Conservation (phyloP, 176 grass and related monocot genomes). For the Saccharum spontaneum region DNA sequence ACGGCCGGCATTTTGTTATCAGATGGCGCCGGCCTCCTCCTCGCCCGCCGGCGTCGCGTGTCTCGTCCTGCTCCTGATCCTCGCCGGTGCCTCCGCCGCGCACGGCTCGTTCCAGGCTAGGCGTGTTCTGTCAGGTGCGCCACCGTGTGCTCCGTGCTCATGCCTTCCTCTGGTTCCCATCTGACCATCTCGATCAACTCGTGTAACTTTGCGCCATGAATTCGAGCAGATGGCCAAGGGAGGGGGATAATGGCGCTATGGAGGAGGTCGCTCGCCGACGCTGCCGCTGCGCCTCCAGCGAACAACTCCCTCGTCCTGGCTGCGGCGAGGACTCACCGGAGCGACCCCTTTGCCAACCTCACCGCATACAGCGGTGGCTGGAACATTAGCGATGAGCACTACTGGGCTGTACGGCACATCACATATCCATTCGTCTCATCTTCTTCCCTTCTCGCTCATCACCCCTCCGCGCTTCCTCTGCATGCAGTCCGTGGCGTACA, state of each 20-base stretch:
- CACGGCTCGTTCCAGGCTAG: slow-evolving; percentile 2
- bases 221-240: slow-evolving; percentile 22
- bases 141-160: neutral
- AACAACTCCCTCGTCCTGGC: slow-evolving; percentile 66
- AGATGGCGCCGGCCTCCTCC: slow-evolving; percentile 30
- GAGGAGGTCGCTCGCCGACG: slow-evolving; percentile 47
- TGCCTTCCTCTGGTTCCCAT: neutral
- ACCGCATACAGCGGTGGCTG: slow-evolving; percentile 75
- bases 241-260: slow-evolving; percentile 22
- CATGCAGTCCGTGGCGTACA: slow-evolving; percentile 74
- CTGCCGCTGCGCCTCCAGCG: neutral
- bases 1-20: neutral
- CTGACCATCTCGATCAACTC: neutral
- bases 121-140: slow-evolving; percentile 33
- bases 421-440: neutral
- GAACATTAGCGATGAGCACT: slow-evolving; percentile 82
- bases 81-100: slow-evolving; percentile 2
- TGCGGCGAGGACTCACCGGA: slow-evolving; percentile 60
- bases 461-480: neutral
- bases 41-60: slow-evolving; percentile 18
- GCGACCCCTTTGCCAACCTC: slow-evolving; percentile 62
- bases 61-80: slow-evolving; percentile 11
- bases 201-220: neutral
- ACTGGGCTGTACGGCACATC: slow-evolving; percentile 72
- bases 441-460: neutral